Percentiles rank a stretch among this genome's conserved stretches.
phyloP scores from a whole-genome alignment of 306 rosid species.

The Vigna mungo region DNA sequence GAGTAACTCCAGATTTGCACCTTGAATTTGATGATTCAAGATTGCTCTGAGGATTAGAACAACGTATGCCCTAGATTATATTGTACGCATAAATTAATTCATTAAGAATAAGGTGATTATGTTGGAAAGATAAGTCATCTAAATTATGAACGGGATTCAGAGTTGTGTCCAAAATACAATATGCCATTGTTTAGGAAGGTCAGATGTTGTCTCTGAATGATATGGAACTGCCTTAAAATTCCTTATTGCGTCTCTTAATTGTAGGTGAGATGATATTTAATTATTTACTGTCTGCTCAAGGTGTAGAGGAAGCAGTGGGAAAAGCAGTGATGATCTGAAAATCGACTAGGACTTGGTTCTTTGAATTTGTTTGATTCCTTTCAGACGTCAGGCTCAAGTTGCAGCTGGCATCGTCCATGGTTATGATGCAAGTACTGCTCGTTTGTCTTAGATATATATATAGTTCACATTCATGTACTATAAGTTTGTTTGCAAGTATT shows the following conservation, averaged over 20 bases:
- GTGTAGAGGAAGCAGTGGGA: slow-evolving; percentile 65
- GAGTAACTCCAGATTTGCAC: slow-evolving; percentile 4
- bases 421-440: slow-evolving; percentile 8
- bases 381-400: slow-evolving; percentile 27
- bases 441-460: not conserved
- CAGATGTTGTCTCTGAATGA: slow-evolving; percentile 21
- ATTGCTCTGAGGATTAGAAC: slow-evolving; percentile 28
- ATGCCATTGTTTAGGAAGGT: slow-evolving; percentile 13
- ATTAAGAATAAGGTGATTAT: slow-evolving; percentile 1
- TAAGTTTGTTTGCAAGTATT: not conserved
- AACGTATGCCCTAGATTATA: slow-evolving; percentile 11
- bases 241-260: not conserved
- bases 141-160: slow-evolving; percentile 6
- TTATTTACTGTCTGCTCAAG: slow-evolving; percentile 60
- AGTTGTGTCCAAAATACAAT: slow-evolving; percentile 16
- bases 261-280: slow-evolving; percentile 34
- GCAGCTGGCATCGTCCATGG: slow-evolving; percentile 18
- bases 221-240: slow-evolving; percentile 35
- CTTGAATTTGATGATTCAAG: slow-evolving; percentile 36
- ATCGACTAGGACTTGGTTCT: slow-evolving; percentile 51
- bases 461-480: not conserved
- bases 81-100: slow-evolving; percentile 20
- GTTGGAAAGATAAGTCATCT: slow-evolving; percentile 18
- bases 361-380: slow-evolving; percentile 19
- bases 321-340: slow-evolving; percentile 58